Evolutionary conservation across 176 grass and related monocot species (phyloP).

Genomic region (Alloteropsis semialata): DNA sequence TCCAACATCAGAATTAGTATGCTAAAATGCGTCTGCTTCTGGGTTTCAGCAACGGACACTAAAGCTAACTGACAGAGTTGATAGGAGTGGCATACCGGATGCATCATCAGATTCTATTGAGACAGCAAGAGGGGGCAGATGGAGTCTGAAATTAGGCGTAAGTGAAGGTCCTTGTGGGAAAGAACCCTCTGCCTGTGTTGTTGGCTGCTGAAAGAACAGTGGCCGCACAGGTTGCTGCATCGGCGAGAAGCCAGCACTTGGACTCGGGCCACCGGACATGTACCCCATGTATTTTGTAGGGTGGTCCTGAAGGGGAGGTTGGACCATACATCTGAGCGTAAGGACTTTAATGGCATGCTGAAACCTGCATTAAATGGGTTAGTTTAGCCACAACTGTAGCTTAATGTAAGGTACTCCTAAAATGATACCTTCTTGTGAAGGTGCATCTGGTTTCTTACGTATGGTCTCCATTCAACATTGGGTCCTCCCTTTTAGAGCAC

Average conservation of each 20-base stretch:
- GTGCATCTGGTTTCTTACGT: neutral
- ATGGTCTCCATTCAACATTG: neutral
- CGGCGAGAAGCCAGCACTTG: slow-evolving; percentile 45
- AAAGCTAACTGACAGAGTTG: neutral
- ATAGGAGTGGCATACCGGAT: slow-evolving; percentile 35
- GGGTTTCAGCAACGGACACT: neutral
- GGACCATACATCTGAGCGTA: slow-evolving; percentile 67
- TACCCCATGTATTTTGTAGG: slow-evolving; percentile 61
- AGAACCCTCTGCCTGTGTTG: slow-evolving; percentile 40
- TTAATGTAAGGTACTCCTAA: too few species aligned
- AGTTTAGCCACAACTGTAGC: neutral
- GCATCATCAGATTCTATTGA: slow-evolving; percentile 44
- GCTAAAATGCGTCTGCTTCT: neutral
- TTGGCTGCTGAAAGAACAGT: slow-evolving; percentile 44
- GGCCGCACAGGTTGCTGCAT: slow-evolving; percentile 38
- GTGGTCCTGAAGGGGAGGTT: slow-evolving; percentile 46
- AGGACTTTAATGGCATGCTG: neutral
- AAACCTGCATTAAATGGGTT: neutral
- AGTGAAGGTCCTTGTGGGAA: slow-evolving; percentile 44
- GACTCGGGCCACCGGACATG: slow-evolving; percentile 31
- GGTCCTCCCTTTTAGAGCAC: neutral
- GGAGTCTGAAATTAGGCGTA: slow-evolving; percentile 65
- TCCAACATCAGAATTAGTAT: neutral
- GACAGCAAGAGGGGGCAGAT: slow-evolving; percentile 56
- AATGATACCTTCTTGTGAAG: too few species aligned